Conservation (phyloP, 1,284 basidiomycete genomes). For the Marasmius oreades region DNA sequence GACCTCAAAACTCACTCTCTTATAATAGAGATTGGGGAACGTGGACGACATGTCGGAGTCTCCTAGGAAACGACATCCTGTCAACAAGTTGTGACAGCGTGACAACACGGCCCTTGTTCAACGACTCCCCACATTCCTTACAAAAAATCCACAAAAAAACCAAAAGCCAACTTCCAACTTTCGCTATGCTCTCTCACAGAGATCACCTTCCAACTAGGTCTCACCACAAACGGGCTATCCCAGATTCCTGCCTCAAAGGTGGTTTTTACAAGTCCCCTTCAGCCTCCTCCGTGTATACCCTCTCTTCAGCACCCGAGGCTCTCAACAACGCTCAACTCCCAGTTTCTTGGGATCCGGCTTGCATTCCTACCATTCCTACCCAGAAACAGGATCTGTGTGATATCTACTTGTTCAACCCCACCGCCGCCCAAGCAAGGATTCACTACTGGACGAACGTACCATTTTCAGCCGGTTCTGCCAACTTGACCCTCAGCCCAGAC, state of each 20-base stretch:
- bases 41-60: conserved; percentile 28
- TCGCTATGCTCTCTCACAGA: not conserved
- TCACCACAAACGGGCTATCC: not conserved
- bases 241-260: conserved; percentile 4
- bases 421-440: conserved; percentile 41
- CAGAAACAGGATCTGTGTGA: conserved; percentile 32
- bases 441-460: conserved; percentile 64
- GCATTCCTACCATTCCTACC: not conserved
- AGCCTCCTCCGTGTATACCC: conserved; percentile 34
- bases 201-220: not conserved
- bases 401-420: conserved; percentile 71
- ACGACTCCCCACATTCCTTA: too few relatives aligned
- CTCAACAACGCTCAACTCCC: conserved; percentile 33
- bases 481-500: conserved; percentile 53
- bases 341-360: not conserved
- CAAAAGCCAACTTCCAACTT: not conserved
- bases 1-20: conserved; percentile 53
- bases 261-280: conserved; percentile 57
- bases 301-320: conserved; percentile 50
- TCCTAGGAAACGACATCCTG: not conserved
- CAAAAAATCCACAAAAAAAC: too few relatives aligned
- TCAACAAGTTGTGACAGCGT: too few relatives aligned
- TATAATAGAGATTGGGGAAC: conserved; percentile 79
- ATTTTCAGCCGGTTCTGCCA: conserved; percentile 53
- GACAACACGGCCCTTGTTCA: too few relatives aligned